phyloP scores from a whole-genome alignment of 2,329 filamentous ascomycete genomes.

The Fusarium haematococcum region DNA sequence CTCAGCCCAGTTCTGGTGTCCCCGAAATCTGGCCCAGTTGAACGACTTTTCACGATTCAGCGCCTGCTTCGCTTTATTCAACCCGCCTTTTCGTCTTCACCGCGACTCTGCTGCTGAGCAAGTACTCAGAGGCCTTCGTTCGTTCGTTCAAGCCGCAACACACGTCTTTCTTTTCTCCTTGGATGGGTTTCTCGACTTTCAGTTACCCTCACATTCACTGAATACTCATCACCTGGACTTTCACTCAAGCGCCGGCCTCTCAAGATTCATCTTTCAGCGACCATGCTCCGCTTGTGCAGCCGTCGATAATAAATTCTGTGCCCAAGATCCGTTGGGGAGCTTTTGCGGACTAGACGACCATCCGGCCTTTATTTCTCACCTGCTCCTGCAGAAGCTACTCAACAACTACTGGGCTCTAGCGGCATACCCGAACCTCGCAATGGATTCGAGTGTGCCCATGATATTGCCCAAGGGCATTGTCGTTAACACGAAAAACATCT shows the following conservation, averaged over 20 bases:
- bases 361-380: not conserved
- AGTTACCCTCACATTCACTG: constrained; percentile 4
- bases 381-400: constrained; percentile 6
- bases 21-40: constrained; percentile 4
- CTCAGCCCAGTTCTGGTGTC: constrained; percentile 18
- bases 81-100: not conserved
- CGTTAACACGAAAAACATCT: constrained; percentile 63
- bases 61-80: not conserved
- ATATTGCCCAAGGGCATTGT: constrained; percentile 70
- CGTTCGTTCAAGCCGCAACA: constrained; percentile 6
- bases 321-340: constrained; percentile 16
- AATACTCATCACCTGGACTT: not conserved
- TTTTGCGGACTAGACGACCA: constrained; percentile 21
- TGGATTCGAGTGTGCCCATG: constrained; percentile 54
- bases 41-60: constrained; percentile 8
- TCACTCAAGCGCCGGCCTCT: not conserved
- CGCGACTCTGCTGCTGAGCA: not conserved
- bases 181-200: constrained; percentile 5
- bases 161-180: constrained; percentile 1
- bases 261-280: constrained; percentile 20
- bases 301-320: constrained; percentile 30
- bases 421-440: constrained; percentile 25
- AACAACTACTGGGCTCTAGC: constrained; percentile 9
- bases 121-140: not conserved
- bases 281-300: constrained; percentile 38